phyloP scores from a whole-genome alignment of 768 basidiomycete genomes.

The Leccinellum albellum region DNA sequence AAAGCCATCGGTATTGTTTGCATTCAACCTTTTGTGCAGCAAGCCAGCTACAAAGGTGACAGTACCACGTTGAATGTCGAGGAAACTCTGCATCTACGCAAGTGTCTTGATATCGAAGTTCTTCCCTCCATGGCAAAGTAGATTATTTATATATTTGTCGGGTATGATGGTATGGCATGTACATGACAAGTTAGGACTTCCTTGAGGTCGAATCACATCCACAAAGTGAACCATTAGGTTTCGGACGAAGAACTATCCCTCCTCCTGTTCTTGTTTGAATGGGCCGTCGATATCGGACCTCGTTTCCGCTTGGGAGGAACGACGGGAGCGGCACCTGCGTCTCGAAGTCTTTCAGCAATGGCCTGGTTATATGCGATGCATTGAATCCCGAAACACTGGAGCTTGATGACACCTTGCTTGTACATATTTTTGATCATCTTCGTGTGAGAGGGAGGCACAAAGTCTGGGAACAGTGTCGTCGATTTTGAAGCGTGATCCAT shows the following conservation, averaged over 20 bases:
- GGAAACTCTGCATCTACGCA: conserved; percentile 52
- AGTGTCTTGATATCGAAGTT: conserved; percentile 61
- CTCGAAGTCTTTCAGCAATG: conserved; percentile 14
- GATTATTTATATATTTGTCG: not conserved
- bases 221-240: not conserved
- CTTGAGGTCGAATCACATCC: conserved; percentile 2
- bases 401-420: conserved; percentile 24
- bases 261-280: conserved; percentile 8
- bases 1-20: conserved; percentile 61
- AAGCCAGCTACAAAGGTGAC: not conserved
- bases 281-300: not conserved
- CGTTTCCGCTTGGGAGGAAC: conserved; percentile 14
- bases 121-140: conserved; percentile 28
- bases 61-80: conserved; percentile 47
- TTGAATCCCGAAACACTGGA: conserved; percentile 25
- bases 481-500: conserved; percentile 10
- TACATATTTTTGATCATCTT: conserved; percentile 29
- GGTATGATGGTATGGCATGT: not conserved
- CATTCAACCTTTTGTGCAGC: conserved; percentile 56
- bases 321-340: not conserved
- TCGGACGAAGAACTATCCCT: not conserved
- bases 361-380: conserved; percentile 16
- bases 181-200: conserved; percentile 6
- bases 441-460: conserved; percentile 22
- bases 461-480: conserved; percentile 20